A percentile compares a stretch with the other conserved stretches of the same genome.
Evolutionary conservation across 164 flowering plant species (phyloP).

Genomic region (Cinnamomum micranthum): DNA sequence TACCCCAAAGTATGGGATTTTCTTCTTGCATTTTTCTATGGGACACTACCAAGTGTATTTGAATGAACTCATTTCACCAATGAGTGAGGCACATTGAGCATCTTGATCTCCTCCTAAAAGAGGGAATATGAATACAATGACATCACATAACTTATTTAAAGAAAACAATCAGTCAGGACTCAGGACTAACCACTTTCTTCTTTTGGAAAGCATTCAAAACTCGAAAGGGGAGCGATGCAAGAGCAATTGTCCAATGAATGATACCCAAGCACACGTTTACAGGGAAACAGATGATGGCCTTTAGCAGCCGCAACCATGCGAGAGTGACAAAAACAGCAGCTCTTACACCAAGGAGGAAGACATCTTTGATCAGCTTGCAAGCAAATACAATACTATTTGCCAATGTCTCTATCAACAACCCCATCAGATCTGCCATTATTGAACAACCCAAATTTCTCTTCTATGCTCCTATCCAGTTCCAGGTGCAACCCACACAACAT

Average conservation of each 20-base stretch:
- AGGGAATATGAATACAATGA: too few species aligned
- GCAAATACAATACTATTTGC: constrained; percentile 23
- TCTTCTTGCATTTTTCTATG: too few species aligned
- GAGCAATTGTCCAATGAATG: constrained; percentile 36
- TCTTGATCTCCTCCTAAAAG: too few species aligned
- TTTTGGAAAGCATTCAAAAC: constrained; percentile 49
- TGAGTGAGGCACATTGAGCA: too few species aligned
- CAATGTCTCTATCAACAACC: constrained; percentile 15
- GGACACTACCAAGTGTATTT: too few species aligned
- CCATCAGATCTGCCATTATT: constrained; percentile 12
- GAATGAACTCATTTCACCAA: too few species aligned
- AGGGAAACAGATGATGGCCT: constrained; percentile 30
- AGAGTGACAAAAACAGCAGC: constrained; percentile 22
- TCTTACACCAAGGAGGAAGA: constrained; percentile 28
- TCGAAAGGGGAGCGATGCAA: constrained; percentile 49
- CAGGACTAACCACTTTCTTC: constrained; percentile 50
- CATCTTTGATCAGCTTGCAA: constrained; percentile 31
- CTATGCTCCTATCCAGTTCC: constrained; percentile 1
- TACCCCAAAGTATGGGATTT: too few species aligned
- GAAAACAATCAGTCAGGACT: constrained; percentile 8
- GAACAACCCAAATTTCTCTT: neutral
- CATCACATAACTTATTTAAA: neutral
- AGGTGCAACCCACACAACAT: constrained; percentile 1
- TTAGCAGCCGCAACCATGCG: constrained; percentile 51
- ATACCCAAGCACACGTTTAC: constrained; percentile 28